Base-by-base conservation (phyloP, 2,329 filamentous ascomycete genomes). In the Talaromyces albobiverticillius region DNA sequence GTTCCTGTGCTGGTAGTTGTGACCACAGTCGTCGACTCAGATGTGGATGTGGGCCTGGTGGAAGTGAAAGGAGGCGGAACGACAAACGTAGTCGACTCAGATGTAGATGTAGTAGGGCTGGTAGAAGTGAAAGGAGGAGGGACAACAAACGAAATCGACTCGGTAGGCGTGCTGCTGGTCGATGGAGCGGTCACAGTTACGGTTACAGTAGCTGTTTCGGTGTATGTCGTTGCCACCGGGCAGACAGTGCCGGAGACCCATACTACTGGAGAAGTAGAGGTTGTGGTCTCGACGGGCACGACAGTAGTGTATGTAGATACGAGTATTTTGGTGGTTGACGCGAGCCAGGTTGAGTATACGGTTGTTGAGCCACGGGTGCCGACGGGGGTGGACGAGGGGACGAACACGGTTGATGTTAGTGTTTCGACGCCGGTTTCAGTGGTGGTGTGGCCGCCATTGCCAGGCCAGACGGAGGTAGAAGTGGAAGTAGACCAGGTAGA, bases 331-430 rank as follows among this genome's bases (percentile, higher is more conserved):
- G 53, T 51, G 20, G 53, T n/a, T 11, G 53, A 41, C 1, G 47
- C 32, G 10, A 55, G 42, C 53, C 53, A 55, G 4, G 53, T 55
- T 10, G 53, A 55, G 14, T 38, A 55, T 4, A 55, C 25, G 11
- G 53, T 51, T n/a, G 53, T 46, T 4, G 48, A 46, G 5, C 53
- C 53, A 4, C 40, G 34, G 5, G 42, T 51, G 9, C 53, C 53
- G 0, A 55, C 53, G 13, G 53, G 51, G 13, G 32, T 46, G 18
- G 53, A 55, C 31, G 41, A 46, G 2, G 53, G 53, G 20, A 55
- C 36, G 25, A 55, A 55, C n/a, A 31, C 18, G 13, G 48, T 55
- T 13, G 51, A 46, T 11, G 53, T 55, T 20, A 20, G 26, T 11
- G 48, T 55, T n/a, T 42, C 29, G 3, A 46, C 51, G 4, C 43